Evolutionary conservation across 306 rosid species (phyloP).

Genomic region (Comarum palustre): DNA sequence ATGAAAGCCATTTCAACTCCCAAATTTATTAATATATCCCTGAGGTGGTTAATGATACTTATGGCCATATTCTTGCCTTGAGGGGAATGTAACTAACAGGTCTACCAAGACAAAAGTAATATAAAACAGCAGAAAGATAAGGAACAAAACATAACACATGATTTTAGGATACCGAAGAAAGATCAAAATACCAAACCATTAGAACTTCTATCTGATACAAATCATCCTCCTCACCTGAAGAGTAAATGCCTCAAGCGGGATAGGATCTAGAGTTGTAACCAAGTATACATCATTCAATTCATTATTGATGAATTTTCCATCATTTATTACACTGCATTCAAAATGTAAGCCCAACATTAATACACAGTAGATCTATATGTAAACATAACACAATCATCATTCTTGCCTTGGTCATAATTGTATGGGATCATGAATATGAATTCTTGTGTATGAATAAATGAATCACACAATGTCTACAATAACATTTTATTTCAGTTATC

Average conservation of each 20-base stretch:
- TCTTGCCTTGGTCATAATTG: neutral
- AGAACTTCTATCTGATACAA: slow-evolving; percentile 1
- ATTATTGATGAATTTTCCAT: slow-evolving; percentile 72
- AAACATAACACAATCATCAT: neutral
- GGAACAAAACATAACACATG: neutral
- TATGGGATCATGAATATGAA: neutral
- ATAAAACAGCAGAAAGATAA: neutral
- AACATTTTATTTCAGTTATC: neutral
- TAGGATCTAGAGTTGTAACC: slow-evolving; percentile 79
- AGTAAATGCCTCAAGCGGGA: slow-evolving; percentile 84
- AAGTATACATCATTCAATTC: slow-evolving; percentile 84
- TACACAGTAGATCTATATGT: slow-evolving; percentile 13
- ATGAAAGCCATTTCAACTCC: slow-evolving; percentile 1
- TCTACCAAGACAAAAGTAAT: neutral
- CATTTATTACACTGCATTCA: slow-evolving; percentile 63
- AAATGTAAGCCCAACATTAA: slow-evolving; percentile 30
- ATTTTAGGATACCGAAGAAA: neutral
- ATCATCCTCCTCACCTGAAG: slow-evolving; percentile 69
- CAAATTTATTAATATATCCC: neutral
- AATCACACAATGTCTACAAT: neutral
- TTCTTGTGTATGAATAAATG: neutral
- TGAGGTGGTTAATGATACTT: neutral
- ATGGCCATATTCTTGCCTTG: neutral
- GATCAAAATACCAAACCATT: neutral
- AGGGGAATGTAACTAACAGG: slow-evolving; percentile 10